Percentiles rank a stretch among this genome's conserved stretches.
Conservation (phyloP, 2,329 filamentous ascomycete species). For the Verticillium longisporum region DNA sequence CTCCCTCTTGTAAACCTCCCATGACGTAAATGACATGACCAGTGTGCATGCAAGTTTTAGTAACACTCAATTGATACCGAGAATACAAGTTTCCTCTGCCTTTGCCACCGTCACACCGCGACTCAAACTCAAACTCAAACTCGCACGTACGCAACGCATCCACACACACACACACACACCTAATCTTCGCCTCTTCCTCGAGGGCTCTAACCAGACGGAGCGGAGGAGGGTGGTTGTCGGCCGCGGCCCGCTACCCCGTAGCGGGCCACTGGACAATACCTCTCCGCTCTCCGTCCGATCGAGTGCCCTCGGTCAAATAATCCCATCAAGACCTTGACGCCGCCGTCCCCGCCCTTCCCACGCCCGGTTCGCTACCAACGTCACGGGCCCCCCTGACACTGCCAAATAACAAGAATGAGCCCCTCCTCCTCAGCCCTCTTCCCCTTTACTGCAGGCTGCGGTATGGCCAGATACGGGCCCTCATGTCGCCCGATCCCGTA, state of each 20-base stretch:
- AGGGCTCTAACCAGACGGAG: background rate
- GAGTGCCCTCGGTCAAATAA: background rate
- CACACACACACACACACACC: background rate
- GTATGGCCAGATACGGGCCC: constrained; percentile 94
- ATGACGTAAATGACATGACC: background rate
- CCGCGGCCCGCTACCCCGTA: background rate
- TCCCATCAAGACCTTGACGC: background rate
- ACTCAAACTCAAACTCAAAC: background rate
- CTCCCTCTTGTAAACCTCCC: constrained; percentile 30
- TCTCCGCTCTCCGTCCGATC: background rate
- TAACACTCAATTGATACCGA: background rate
- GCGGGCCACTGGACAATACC: background rate
- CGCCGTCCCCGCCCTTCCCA: background rate
- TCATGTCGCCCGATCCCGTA: constrained; percentile 95
- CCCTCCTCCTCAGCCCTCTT: background rate
- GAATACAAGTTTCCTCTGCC: background rate
- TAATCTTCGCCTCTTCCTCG: background rate
- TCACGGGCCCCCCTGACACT: background rate
- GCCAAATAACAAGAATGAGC: background rate
- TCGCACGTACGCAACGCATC: background rate
- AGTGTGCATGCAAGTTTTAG: background rate
- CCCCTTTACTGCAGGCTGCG: constrained; percentile 23
- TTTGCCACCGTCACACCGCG: background rate
- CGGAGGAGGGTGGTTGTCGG: background rate
- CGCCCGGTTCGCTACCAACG: background rate